Evolutionary conservation across 2,329 filamentous ascomycete genomes (phyloP).

Genomic region (Arthrobotrys iridis): DNA sequence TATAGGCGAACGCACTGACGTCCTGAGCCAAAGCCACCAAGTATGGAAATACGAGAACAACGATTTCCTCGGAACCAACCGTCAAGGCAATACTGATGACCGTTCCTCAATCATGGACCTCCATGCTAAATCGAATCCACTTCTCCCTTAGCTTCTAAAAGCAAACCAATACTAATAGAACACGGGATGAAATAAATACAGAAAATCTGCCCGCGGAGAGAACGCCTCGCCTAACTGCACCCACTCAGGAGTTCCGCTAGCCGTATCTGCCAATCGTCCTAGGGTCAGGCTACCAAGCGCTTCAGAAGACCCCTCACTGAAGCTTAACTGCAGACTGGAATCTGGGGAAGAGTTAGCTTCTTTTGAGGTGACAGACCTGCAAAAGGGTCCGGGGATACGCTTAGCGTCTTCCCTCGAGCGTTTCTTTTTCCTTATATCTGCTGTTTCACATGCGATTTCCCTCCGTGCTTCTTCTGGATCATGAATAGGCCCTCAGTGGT

Average conservation of each 20-base stretch:
- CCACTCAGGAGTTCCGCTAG: slow-evolving; percentile 7
- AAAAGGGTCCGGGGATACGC: background rate
- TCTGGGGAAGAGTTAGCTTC: slow-evolving; percentile 39
- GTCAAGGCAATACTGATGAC: slow-evolving; percentile 14
- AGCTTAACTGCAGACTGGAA: slow-evolving; percentile 24
- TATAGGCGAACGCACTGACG: slow-evolving; percentile 40
- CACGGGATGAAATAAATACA: slow-evolving; percentile 25
- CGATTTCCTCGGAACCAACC: slow-evolving; percentile 24
- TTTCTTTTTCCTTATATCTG: background rate
- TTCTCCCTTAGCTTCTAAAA: background rate
- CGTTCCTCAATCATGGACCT: background rate
- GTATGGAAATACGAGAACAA: slow-evolving; percentile 27
- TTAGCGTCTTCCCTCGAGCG: background rate
- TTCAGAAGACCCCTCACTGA: background rate
- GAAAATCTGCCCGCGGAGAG: background rate
- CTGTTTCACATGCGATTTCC: slow-evolving; percentile 36
- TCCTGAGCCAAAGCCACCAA: slow-evolving; percentile 25
- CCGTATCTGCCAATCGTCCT: slow-evolving; percentile 14
- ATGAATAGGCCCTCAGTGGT: background rate
- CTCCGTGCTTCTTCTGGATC: background rate
- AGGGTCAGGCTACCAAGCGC: background rate
- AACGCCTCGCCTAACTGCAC: slow-evolving; percentile 24
- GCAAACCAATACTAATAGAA: slow-evolving; percentile 3
- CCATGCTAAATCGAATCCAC: background rate
- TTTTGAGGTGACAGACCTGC: slow-evolving; percentile 5